Evolutionary conservation across 2,329 filamentous ascomycete genomes (phyloP).

Genomic region (Ilyonectria sp.): DNA sequence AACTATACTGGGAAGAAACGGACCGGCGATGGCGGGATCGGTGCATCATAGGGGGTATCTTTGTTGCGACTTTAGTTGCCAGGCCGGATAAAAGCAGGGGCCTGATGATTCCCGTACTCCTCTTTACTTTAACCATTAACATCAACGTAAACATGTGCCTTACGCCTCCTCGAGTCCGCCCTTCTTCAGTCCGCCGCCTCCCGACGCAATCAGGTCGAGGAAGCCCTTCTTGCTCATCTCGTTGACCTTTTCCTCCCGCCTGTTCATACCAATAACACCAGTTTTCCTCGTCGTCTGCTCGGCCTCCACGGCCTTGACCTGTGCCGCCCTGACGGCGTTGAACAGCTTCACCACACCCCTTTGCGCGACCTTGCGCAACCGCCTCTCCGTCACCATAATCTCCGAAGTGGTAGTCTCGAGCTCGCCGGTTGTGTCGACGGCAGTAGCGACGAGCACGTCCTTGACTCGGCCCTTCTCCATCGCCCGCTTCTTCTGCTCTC

Average conservation of each 20-base stretch:
- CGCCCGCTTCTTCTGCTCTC: constrained; percentile 84
- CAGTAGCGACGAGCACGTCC: constrained; percentile 81
- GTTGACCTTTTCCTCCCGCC: constrained; percentile 88
- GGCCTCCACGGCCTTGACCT: constrained; percentile 88
- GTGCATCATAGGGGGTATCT: constrained; percentile 51
- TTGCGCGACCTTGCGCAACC: constrained; percentile 89
- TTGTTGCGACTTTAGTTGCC: constrained; percentile 48
- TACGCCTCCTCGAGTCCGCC: constrained; percentile 71
- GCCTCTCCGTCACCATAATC: constrained; percentile 81
- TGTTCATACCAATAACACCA: constrained; percentile 83
- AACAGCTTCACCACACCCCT: constrained; percentile 96
- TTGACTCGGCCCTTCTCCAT: constrained; percentile 90
- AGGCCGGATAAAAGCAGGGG: constrained; percentile 43
- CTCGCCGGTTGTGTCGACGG: constrained; percentile 65
- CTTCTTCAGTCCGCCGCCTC: constrained; percentile 73
- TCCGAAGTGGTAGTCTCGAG: constrained; percentile 64
- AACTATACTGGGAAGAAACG: constrained; percentile 46
- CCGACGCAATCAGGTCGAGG: constrained; percentile 85
- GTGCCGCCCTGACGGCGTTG: constrained; percentile 93
- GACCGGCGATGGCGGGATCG: constrained; percentile 41
- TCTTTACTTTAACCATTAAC: constrained; percentile 40
- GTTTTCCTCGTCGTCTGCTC: constrained; percentile 78
- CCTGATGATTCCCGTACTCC: constrained; percentile 50
- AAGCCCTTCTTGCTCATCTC: constrained; percentile 99
- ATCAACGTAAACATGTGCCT: constrained; percentile 37